Conservation (phyloP, 805 yeast genomes). For the Metschnikowia hibisci region DNA sequence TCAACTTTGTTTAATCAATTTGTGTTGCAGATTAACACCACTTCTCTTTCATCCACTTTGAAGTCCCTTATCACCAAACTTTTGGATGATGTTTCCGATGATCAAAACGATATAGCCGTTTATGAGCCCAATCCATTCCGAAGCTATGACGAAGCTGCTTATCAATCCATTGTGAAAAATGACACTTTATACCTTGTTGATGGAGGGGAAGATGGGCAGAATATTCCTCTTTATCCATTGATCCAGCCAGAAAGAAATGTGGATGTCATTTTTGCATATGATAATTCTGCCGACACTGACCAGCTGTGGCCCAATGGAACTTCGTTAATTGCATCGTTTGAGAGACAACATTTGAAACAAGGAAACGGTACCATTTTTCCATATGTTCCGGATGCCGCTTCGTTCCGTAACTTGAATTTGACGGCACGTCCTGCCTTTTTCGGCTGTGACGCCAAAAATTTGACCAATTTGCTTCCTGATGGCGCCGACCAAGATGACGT, state of each 20-base stretch:
- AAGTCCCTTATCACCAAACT: slow-evolving; percentile 24
- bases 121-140: slow-evolving; percentile 41
- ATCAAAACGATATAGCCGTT: slow-evolving; percentile 35
- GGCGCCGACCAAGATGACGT: slow-evolving; percentile 12
- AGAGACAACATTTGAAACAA: slow-evolving; percentile 26
- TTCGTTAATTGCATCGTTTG: slow-evolving; percentile 32
- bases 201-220: slow-evolving; percentile 43
- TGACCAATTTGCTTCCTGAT: slow-evolving; percentile 19
- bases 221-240: slow-evolving; percentile 39
- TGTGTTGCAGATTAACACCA: slow-evolving; percentile 22
- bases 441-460: slow-evolving; percentile 26
- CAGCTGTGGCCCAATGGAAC: slow-evolving; percentile 44
- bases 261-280: slow-evolving; percentile 42
- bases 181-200: slow-evolving; percentile 36
- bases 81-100: slow-evolving; percentile 22
- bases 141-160: slow-evolving; percentile 18
- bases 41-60: slow-evolving; percentile 22
- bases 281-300: slow-evolving; percentile 32
- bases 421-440: slow-evolving; percentile 24
- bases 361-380: slow-evolving; percentile 28
- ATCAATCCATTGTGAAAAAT: slow-evolving; percentile 22
- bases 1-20: slow-evolving; percentile 37
- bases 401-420: slow-evolving; percentile 21
- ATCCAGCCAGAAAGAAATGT: slow-evolving; percentile 33
- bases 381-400: slow-evolving; percentile 20